A percentile compares a stretch with the other conserved stretches of the same genome.
phyloP scores from a whole-genome alignment of 129 eudicot species.

The Ambrosia trifida region DNA sequence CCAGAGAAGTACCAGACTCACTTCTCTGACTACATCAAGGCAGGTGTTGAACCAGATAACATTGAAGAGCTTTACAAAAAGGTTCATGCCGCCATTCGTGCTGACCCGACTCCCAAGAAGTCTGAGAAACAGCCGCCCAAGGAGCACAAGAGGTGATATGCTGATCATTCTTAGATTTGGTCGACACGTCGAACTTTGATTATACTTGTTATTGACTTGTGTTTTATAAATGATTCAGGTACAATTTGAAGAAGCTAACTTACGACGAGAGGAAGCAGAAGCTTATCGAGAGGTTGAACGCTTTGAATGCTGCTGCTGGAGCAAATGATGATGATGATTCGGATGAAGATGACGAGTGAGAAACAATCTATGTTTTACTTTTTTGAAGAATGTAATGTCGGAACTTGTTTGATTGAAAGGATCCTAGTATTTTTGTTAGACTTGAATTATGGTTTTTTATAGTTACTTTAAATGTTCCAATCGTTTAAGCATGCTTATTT shows the following conservation, averaged over 20 bases:
- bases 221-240: conserved; percentile 32
- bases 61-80: conserved; percentile 17
- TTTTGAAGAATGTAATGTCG: neutral
- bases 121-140: conserved; percentile 3
- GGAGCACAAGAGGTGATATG: conserved; percentile 1
- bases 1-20: conserved; percentile 14
- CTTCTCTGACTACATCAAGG: conserved; percentile 1
- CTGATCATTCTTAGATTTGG: neutral
- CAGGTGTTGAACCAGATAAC: conserved; percentile 6
- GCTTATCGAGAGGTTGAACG: conserved; percentile 66
- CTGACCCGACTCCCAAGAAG: neutral
- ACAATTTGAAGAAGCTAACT: conserved; percentile 70
- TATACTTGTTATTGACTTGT: too few relatives aligned
- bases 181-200: neutral
- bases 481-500: neutral
- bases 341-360: conserved; percentile 30
- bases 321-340: conserved; percentile 47
- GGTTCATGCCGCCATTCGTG: conserved; percentile 14
- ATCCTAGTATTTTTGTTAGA: conserved; percentile 11
- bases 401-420: neutral
- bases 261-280: conserved; percentile 71
- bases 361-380: neutral
- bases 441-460: neutral
- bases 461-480: neutral
- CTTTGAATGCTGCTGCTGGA: conserved; percentile 59